Evolutionary conservation across 139 green algal genomes (phyloP).

Genomic region (Gonium pectorale): DNA sequence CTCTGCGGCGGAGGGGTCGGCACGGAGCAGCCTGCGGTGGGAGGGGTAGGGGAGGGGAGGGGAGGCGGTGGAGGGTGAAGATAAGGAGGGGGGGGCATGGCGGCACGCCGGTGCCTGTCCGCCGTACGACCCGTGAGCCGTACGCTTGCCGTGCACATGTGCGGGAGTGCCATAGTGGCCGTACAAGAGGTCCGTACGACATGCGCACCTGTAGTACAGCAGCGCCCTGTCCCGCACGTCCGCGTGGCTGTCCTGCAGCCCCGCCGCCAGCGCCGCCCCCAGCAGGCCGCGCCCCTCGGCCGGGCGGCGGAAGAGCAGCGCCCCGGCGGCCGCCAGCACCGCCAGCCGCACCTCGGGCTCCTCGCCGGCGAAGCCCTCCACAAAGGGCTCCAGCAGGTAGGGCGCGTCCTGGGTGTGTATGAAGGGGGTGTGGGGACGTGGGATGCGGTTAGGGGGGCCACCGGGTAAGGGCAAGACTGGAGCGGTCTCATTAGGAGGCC

Average conservation of each 20-base stretch:
- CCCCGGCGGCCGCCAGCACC: constrained; percentile 82
- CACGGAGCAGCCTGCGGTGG: constrained; percentile 80
- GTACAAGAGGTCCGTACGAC: too few species aligned
- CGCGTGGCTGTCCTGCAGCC: constrained; percentile 72
- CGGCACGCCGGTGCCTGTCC: too few species aligned
- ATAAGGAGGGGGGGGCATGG: neutral
- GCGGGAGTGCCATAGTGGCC: too few species aligned
- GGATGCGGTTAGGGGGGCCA: too few species aligned
- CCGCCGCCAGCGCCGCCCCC: constrained; percentile 69
- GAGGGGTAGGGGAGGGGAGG: too few species aligned
- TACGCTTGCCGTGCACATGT: too few species aligned
- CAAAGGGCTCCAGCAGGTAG: constrained; percentile 90
- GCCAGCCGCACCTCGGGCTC: constrained; percentile 75
- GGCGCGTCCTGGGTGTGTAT: constrained; percentile 77
- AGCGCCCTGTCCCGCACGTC: constrained; percentile 92
- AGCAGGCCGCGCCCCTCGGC: constrained; percentile 81
- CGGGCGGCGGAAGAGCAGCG: constrained; percentile 94
- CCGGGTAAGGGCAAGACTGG: too few species aligned
- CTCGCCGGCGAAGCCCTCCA: constrained; percentile 72
- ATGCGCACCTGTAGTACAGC: constrained; percentile 89
- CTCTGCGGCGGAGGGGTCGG: constrained; percentile 65
- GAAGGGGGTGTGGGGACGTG: neutral
- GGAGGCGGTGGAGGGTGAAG: neutral
- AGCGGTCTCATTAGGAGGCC: too few species aligned
- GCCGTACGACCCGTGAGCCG: too few species aligned